Evolutionary conservation across 768 basidiomycete species (phyloP).

Genomic region (Tephrocybe rancida): DNA sequence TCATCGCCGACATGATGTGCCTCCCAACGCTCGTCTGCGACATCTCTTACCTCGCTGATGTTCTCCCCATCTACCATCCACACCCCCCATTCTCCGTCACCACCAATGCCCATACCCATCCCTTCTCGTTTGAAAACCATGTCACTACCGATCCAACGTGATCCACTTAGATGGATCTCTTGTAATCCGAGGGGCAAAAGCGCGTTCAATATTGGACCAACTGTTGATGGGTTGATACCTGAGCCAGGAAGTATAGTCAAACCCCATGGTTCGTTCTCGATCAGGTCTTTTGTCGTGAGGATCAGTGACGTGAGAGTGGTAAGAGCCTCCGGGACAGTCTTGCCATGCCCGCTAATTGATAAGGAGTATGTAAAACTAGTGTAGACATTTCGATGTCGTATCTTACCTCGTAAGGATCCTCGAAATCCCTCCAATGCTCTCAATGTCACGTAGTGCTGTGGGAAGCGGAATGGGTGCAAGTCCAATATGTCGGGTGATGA

Average conservation of each 20-base stretch:
- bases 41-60: constrained; percentile 52
- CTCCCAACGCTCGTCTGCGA: constrained; percentile 41
- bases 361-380: not conserved
- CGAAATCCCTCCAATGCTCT: constrained; percentile 63
- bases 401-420: constrained; percentile 76
- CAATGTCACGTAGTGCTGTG: constrained; percentile 50
- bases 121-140: constrained; percentile 54
- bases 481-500: not conserved
- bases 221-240: constrained; percentile 64
- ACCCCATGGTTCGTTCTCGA: constrained; percentile 39
- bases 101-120: constrained; percentile 70
- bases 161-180: constrained; percentile 80
- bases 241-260: constrained; percentile 72
- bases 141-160: constrained; percentile 56
- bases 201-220: constrained; percentile 47
- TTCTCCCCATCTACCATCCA: constrained; percentile 64
- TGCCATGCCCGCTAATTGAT: constrained; percentile 52
- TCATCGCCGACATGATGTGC: constrained; percentile 17
- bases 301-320: constrained; percentile 42
- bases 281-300: constrained; percentile 32
- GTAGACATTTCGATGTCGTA: not conserved
- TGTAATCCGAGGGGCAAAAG: constrained; percentile 58
- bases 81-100: constrained; percentile 61
- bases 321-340: constrained; percentile 43
- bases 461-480: not conserved